Evolutionary conservation across 1,139 yeast species (phyloP).

Genomic region (Pichia sp.): DNA sequence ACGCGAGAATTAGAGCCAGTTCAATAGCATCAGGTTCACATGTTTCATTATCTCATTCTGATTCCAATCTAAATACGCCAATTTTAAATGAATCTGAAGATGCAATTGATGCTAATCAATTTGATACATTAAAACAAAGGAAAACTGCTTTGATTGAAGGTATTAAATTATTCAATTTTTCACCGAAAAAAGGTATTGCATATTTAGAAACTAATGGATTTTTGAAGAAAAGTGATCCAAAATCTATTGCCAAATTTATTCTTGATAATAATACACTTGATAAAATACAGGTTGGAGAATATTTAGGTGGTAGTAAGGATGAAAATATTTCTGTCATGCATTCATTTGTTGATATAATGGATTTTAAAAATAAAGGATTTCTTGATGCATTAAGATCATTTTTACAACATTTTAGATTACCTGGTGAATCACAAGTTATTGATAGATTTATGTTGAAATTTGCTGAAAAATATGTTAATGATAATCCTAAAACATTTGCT

Average conservation of each 20-base stretch:
- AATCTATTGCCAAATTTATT: constrained; percentile 67
- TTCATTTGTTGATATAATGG: constrained; percentile 85
- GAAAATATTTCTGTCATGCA: constrained; percentile 81
- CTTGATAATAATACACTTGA: constrained; percentile 67
- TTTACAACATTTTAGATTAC: constrained; percentile 83
- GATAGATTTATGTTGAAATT: constrained; percentile 95
- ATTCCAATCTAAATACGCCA: too few species aligned
- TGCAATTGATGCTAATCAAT: constrained; percentile 73
- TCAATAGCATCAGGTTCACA: constrained; percentile 19
- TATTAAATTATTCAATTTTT: constrained; percentile 70
- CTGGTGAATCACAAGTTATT: constrained; percentile 97
- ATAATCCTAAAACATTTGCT: constrained; percentile 78
- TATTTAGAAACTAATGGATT: constrained; percentile 59
- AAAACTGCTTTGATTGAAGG: constrained; percentile 80
- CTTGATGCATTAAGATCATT: constrained; percentile 83
- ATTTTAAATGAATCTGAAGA: constrained; percentile 20
- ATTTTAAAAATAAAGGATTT: constrained; percentile 61
- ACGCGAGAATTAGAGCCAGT: constrained; percentile 18
- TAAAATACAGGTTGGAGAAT: constrained; percentile 83
- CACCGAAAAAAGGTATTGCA: constrained; percentile 75
- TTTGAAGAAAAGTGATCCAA: constrained; percentile 54
- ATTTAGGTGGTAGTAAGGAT: constrained; percentile 83
- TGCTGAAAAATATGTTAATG: constrained; percentile 85
- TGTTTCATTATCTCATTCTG: constrained; percentile 7
- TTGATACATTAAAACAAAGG: constrained; percentile 76